Conservation (phyloP, 805 yeast species). For the Sugiyamaella mastotermitis region DNA sequence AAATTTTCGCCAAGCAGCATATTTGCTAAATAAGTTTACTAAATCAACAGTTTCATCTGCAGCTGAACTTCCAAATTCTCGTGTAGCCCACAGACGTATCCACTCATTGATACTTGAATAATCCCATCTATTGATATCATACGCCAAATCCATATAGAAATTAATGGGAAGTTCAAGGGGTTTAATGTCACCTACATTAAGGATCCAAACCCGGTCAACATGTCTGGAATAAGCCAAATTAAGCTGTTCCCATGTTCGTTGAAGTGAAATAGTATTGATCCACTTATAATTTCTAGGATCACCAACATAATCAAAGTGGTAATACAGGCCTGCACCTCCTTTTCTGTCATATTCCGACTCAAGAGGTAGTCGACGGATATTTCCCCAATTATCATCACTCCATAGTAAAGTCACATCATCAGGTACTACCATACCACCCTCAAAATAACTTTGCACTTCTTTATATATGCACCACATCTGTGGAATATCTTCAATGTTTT, state of each 20-base stretch:
- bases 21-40: slow-evolving; percentile 6
- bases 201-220: slow-evolving; percentile 25
- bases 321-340: slow-evolving; percentile 30
- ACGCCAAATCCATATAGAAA: slow-evolving; percentile 20
- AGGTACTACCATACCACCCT: slow-evolving; percentile 16
- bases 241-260: slow-evolving; percentile 27
- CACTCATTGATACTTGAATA: slow-evolving; percentile 8
- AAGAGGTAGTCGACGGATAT: slow-evolving; percentile 26
- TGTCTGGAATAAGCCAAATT: slow-evolving; percentile 22
- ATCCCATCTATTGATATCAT: slow-evolving; percentile 13
- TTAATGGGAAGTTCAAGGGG: slow-evolving; percentile 26
- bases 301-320: slow-evolving; percentile 29
- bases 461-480: slow-evolving; percentile 21
- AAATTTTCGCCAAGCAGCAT: slow-evolving; percentile 15
- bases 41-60: slow-evolving; percentile 13
- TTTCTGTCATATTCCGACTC: slow-evolving; percentile 21
- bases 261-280: slow-evolving; percentile 26
- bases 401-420: slow-evolving; percentile 25
- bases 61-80: slow-evolving; percentile 8
- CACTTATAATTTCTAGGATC: slow-evolving; percentile 29
- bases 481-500: slow-evolving; percentile 10
- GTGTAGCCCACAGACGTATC: slow-evolving; percentile 13
- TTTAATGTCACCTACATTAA: slow-evolving; percentile 28
- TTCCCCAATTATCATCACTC: slow-evolving; percentile 31
- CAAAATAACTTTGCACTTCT: slow-evolving; percentile 16